These are phyloP conservation scores for Capronia coronata DNA, from an alignment of 2,329 filamentous ascomycete species.

Conservation along the genomic window DNA sequence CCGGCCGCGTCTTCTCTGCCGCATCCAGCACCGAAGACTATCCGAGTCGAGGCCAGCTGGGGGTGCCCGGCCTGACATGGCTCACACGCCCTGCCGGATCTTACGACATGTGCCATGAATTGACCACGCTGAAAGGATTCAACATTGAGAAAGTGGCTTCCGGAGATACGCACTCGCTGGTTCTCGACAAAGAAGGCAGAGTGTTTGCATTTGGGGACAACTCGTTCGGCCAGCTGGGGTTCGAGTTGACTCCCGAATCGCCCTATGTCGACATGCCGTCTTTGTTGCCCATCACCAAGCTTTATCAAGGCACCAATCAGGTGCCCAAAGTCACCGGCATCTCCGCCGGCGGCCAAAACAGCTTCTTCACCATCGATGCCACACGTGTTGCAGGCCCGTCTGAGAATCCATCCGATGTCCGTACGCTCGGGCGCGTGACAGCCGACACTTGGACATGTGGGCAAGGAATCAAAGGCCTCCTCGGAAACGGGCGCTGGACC, in stretches of 20 bases:
- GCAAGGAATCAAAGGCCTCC: slow-evolving; percentile 71
- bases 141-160: slow-evolving; percentile 68
- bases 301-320: slow-evolving; percentile 63
- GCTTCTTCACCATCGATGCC: slow-evolving; percentile 80
- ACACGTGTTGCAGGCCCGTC: slow-evolving; percentile 49
- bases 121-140: slow-evolving; percentile 63
- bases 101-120: slow-evolving; percentile 76
- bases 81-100: slow-evolving; percentile 65
- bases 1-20: slow-evolving; percentile 81
- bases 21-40: slow-evolving; percentile 72
- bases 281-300: slow-evolving; percentile 60
- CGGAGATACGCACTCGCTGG: slow-evolving; percentile 81
- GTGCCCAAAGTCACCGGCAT: slow-evolving; percentile 65
- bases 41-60: slow-evolving; percentile 78
- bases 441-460: slow-evolving; percentile 84
- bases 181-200: slow-evolving; percentile 66
- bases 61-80: slow-evolving; percentile 77
- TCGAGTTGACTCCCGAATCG: slow-evolving; percentile 59
- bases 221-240: slow-evolving; percentile 81
- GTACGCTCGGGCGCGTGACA: slow-evolving; percentile 51
- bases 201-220: slow-evolving; percentile 91
- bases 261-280: slow-evolving; percentile 63
- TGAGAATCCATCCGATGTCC: slow-evolving; percentile 38
- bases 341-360: slow-evolving; percentile 78
- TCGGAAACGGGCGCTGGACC: slow-evolving; percentile 84